Conservation (phyloP, 2,329 filamentous ascomycete species). For the Verticillium albo-atrum region DNA sequence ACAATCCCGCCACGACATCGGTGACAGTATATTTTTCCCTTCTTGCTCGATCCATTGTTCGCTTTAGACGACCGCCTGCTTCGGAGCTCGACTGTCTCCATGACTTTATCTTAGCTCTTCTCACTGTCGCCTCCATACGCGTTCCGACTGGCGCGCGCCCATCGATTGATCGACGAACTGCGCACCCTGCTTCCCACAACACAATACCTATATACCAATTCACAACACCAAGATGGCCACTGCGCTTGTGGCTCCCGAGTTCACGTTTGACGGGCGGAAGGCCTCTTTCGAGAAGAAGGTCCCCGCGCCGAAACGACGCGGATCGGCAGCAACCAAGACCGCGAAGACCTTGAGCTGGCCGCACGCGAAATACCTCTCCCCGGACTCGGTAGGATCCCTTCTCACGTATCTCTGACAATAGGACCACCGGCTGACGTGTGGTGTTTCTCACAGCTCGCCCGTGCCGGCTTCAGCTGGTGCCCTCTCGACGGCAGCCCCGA, state of each 20-base stretch:
- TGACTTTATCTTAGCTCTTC: neutral
- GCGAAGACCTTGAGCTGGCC: constrained; percentile 72
- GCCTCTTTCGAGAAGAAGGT: constrained; percentile 71
- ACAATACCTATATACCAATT: neutral
- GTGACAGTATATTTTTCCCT: constrained; percentile 1
- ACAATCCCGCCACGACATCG: neutral
- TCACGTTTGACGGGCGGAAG: constrained; percentile 70
- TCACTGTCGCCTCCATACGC: neutral
- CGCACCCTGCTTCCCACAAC: neutral
- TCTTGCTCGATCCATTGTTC: neutral
- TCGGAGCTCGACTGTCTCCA: neutral
- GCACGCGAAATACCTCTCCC: constrained; percentile 57
- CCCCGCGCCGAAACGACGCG: constrained; percentile 61
- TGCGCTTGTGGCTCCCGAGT: constrained; percentile 15
- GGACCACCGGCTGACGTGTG: constrained; percentile 5
- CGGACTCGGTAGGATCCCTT: constrained; percentile 60
- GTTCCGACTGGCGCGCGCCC: neutral
- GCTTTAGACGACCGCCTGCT: neutral
- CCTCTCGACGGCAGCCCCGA: constrained; percentile 73
- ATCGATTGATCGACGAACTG: neutral
- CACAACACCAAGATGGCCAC: neutral
- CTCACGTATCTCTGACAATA: too few species aligned
- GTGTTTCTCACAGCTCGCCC: constrained; percentile 61
- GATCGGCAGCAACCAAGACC: constrained; percentile 53
- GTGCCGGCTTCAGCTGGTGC: constrained; percentile 86